Conservation (phyloP, 1,139 yeast genomes). For the Protomyces inundatus region DNA sequence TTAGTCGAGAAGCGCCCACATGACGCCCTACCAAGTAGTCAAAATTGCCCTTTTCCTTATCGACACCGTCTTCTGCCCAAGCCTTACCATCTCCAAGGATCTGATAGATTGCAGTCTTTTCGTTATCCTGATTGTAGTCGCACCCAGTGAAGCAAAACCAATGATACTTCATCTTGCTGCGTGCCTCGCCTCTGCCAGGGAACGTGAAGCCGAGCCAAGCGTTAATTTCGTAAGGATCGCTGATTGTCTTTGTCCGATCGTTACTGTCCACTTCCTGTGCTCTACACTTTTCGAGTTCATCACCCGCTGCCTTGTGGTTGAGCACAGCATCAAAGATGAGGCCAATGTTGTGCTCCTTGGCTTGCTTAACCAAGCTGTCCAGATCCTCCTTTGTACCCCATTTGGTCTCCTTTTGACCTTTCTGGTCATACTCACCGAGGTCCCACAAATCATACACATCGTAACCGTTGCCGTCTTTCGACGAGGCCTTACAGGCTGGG, state of each 20-base stretch:
- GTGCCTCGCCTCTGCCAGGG: conserved; percentile 32
- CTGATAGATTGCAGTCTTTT: conserved; percentile 32
- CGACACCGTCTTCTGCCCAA: conserved; percentile 31
- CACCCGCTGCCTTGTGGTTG: conserved; percentile 33
- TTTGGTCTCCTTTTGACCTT: conserved; percentile 30
- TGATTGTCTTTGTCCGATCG: conserved; percentile 30
- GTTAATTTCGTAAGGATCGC: conserved; percentile 31
- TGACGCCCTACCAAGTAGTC: conserved; percentile 27
- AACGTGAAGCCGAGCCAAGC: conserved; percentile 33
- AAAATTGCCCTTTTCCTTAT: conserved; percentile 32
- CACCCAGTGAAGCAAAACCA: conserved; percentile 33
- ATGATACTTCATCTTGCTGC: conserved; percentile 30
- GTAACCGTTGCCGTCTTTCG: conserved; percentile 32
- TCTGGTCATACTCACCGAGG: conserved; percentile 33
- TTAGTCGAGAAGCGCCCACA: neutral
- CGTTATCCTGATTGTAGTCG: conserved; percentile 30
- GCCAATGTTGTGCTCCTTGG: conserved; percentile 25
- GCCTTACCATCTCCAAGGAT: conserved; percentile 31
- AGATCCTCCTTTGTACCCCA: conserved; percentile 32
- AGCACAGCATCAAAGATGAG: conserved; percentile 31
- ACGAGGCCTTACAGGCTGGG: conserved; percentile 31
- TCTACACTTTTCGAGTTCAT: conserved; percentile 29
- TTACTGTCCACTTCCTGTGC: conserved; percentile 32
- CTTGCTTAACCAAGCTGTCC: conserved; percentile 21
- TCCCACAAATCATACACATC: conserved; percentile 33